Evolutionary conservation across 345 rosid genomes (phyloP).

Genomic region (Microthlaspi erraticum): DNA sequence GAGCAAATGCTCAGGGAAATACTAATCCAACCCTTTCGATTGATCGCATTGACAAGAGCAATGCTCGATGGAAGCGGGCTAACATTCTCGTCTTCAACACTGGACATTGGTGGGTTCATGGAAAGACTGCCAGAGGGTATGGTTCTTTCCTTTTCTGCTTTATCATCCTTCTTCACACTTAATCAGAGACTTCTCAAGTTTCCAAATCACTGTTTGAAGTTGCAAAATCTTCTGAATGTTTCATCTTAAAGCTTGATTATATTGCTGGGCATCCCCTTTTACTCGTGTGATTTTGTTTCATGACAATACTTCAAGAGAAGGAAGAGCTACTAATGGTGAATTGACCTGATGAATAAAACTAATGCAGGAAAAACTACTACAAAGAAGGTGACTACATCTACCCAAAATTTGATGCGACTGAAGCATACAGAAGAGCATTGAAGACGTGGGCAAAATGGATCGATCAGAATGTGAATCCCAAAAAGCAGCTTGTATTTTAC

Average conservation of each 20-base stretch:
- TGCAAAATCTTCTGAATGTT: constrained; percentile 9
- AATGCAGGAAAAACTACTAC: constrained; percentile 84
- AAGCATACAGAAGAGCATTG: constrained; percentile 85
- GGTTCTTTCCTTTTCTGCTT: constrained; percentile 27
- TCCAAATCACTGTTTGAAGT: background rate
- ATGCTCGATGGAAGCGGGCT: constrained; percentile 74
- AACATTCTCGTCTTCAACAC: constrained; percentile 92
- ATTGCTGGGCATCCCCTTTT: constrained; percentile 13
- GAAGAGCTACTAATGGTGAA: constrained; percentile 12
- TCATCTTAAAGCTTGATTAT: constrained; percentile 13
- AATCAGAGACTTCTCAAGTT: background rate
- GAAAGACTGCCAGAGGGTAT: constrained; percentile 94
- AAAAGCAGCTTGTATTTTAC: constrained; percentile 73
- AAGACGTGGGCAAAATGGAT: constrained; percentile 94
- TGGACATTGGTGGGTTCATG: constrained; percentile 99
- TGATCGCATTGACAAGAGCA: constrained; percentile 79
- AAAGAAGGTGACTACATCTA: constrained; percentile 88
- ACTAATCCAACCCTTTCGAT: constrained; percentile 81
- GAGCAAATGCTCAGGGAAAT: constrained; percentile 70
- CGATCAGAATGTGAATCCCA: constrained; percentile 57
- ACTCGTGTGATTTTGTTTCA: constrained; percentile 7
- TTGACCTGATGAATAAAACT: constrained; percentile 33
- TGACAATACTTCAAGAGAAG: constrained; percentile 18
- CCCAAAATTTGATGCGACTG: constrained; percentile 78
- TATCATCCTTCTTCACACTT: background rate